phyloP scores from a whole-genome alignment of 495 filamentous ascomycete species.

The Penicillium samsonianum region DNA sequence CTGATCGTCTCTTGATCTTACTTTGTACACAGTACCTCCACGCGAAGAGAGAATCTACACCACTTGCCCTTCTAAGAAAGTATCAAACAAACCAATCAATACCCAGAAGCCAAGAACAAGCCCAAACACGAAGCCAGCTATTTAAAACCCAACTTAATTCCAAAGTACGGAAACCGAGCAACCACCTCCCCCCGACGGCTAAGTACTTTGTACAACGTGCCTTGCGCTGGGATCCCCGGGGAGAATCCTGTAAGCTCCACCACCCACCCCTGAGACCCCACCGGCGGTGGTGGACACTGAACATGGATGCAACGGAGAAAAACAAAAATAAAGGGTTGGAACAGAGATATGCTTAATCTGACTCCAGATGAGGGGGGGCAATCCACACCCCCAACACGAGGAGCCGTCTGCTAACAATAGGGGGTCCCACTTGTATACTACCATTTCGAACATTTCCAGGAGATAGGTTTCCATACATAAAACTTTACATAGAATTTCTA shows the following conservation, averaged over 20 bases:
- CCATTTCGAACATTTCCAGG: background rate
- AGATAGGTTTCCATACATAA: background rate
- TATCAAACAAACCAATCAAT: background rate
- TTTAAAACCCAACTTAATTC: background rate
- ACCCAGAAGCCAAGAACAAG: background rate
- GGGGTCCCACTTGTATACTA: background rate
- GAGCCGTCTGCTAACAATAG: background rate
- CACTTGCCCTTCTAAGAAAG: background rate
- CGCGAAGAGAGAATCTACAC: background rate
- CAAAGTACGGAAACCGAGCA: background rate
- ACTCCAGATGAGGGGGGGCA: constrained; percentile 30
- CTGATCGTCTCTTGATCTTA: background rate
- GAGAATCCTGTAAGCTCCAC: constrained; percentile 33
- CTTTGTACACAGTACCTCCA: constrained; percentile 12
- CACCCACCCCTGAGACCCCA: constrained; percentile 26
- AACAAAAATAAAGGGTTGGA: constrained; percentile 24
- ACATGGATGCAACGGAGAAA: constrained; percentile 38
- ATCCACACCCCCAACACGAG: constrained; percentile 20
- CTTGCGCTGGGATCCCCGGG: constrained; percentile 26
- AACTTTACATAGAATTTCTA: background rate
- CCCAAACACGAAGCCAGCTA: background rate
- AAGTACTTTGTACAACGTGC: constrained; percentile 21
- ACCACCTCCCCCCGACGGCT: background rate
- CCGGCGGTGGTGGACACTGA: constrained; percentile 31
- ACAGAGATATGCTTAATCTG: constrained; percentile 40